Evolutionary conservation across 1,284 basidiomycete genomes (phyloP), one percentile per base, ranked within the genome.

Genomic region (Cyathus pygmaeus): DNA sequence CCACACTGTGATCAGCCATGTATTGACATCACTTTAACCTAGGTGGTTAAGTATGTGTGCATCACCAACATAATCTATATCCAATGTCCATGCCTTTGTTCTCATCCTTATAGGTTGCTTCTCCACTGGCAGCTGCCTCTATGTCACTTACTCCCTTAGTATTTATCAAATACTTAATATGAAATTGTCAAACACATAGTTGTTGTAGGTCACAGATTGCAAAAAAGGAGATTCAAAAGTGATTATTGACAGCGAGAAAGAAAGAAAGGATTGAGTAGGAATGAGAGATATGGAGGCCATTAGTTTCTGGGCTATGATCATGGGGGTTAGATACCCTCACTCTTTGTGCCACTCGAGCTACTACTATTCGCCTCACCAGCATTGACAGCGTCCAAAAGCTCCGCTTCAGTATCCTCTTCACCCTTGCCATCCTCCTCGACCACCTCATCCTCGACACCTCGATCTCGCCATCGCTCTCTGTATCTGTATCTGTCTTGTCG

Each of bases 41-140:
- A 93, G 91, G 91, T 83, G 98, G 98, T 67, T 99, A 99, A n/a
- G n/a, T n/a, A n/a, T 79, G 98, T 95, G 1, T 99, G 99, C 85
- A 99, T 99, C 80, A 99, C 98, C 60, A 99, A 99, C 86, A 99
- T 99, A 96, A 95, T 99, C 61, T 98, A 98, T 33, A 83, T n/a
- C n/a, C n/a, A n/a, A n/a, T n/a, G n/a, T 99, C 2, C 98, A 99
- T 72, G 94, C 93, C 0, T 87, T 99, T 27, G 92, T 94, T 46
- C 89, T 99, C 60, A 87, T 99, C 62, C 83, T 98, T 50, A 99
- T 99, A 98, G 97, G 97, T n/a, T 89, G 98, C 53, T 99, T 91
- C 84, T 95, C 91, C 70, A 91, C n/a, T n/a, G n/a, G n/a, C n/a
- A n/a, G 88, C 72, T 89, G 95, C 23, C 87, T 99, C 56, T 99